Evolutionary conservation across 495 filamentous ascomycete genomes (phyloP), one percentile per base, ranked within the genome.

Genomic region (Daldinia loculata): DNA sequence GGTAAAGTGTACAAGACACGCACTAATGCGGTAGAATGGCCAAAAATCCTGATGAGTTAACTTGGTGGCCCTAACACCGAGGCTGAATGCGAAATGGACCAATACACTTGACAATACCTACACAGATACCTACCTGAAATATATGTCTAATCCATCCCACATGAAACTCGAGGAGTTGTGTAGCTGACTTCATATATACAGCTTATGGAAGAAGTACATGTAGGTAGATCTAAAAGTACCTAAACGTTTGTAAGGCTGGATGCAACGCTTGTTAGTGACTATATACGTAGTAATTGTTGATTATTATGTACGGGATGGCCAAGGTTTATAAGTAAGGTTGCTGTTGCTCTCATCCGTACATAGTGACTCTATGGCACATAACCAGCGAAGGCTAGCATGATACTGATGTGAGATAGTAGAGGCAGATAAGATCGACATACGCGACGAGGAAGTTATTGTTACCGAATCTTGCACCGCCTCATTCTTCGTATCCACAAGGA

Each of bases 351-450:
- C 19, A 29, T 55, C 34, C 34, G 30, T 12, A 53, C 34, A 22
- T 12, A 53, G 43, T 17, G 14, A 34, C 38, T 58, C 22, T 36
- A 34, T 30, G n/a, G 19, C 36, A 50, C 4, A 36, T 5, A 53
- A 12, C 7, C 30, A 36, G 32, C 41, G 3, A 52, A 34, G 24
- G 8, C 12, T 14, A 38, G 50, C 19, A 51, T 53, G 39, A 27
- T 56, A 62, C 39, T 66, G 32, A 62, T 58, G 63, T 74, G 66
- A 75, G 66, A 72, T 55, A 50, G 39, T 61, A 63, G n/a, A 30
- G 50, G 27, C 50, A 29, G 14, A 19, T 19, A 29, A 56, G 29
- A 59, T 64, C 17, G 11, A 22, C 43, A 48, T 48, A 48, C 1
- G 43, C 19, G 19, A 48, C 43, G 19, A 48, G 43, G 43, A 48